These are phyloP conservation scores for Mucor plumbeus DNA, from an alignment of 371 early-diverging fungal species.

Conservation along the genomic window DNA sequence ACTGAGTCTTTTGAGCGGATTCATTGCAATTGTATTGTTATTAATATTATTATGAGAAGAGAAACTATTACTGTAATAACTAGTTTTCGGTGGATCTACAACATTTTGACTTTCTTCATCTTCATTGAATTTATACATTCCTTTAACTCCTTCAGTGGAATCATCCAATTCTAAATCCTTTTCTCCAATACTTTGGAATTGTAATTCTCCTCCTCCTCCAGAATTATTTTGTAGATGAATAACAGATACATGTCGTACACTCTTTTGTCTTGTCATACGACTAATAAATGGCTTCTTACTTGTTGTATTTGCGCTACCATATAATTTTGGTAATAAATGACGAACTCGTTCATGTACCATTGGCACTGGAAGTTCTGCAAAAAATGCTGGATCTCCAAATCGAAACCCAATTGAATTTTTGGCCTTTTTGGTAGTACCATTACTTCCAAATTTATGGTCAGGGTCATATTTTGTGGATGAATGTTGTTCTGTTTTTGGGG, in stretches of 20 bases:
- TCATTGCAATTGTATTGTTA: background rate
- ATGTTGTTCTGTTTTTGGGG: constrained; percentile 23
- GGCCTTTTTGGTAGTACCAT: no score
- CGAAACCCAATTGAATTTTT: constrained; percentile 44
- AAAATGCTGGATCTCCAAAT: constrained; percentile 63
- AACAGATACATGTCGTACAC: constrained; percentile 36
- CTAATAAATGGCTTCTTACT: constrained; percentile 22
- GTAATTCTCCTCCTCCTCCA: constrained; percentile 28
- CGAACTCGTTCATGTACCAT: constrained; percentile 62
- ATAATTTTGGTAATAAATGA: constrained; percentile 57
- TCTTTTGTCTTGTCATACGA: constrained; percentile 42
- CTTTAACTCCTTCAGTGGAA: constrained; percentile 41
- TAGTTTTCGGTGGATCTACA: constrained; percentile 23
- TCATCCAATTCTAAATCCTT: constrained; percentile 46
- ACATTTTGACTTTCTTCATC: constrained; percentile 25
- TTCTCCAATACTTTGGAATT: constrained; percentile 42
- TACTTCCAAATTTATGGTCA: constrained; percentile 11
- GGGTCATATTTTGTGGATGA: background rate
- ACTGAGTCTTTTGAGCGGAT: constrained; percentile 16
- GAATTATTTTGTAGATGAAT: constrained; percentile 21
- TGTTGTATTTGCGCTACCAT: constrained; percentile 22
- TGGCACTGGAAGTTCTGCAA: constrained; percentile 58
- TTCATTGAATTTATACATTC: constrained; percentile 45
- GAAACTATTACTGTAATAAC: constrained; percentile 14
- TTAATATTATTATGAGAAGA: background rate